Evolutionary conservation across 805 yeast species (phyloP).

Genomic region (Teunomyces cretensis): DNA sequence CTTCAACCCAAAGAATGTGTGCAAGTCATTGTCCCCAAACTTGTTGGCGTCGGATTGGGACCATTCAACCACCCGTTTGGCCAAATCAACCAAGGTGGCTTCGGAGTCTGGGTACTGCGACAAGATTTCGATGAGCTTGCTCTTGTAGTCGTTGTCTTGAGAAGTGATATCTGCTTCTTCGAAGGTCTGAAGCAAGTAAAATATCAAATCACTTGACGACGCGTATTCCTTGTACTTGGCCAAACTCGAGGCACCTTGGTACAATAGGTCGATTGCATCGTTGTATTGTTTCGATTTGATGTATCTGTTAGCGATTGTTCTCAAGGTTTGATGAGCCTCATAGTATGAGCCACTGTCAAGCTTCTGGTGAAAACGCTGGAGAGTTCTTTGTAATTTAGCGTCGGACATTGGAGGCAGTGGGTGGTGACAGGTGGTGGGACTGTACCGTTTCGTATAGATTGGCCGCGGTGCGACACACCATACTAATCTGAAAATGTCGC

Average conservation of each 20-base stretch:
- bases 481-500: not conserved
- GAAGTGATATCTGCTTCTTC: constrained; percentile 47
- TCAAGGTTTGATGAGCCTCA: constrained; percentile 93
- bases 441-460: not conserved
- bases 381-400: constrained; percentile 53
- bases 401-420: constrained; percentile 7
- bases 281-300: constrained; percentile 63
- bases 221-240: constrained; percentile 72
- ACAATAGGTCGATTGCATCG: constrained; percentile 73
- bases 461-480: not conserved
- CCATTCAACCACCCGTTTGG: constrained; percentile 70
- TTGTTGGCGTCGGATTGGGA: constrained; percentile 46
- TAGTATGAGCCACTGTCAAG: constrained; percentile 76
- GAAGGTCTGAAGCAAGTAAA: constrained; percentile 71
- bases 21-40: constrained; percentile 75
- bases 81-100: constrained; percentile 57
- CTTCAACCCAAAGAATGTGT: constrained; percentile 70
- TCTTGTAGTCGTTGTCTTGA: constrained; percentile 39
- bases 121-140: constrained; percentile 48
- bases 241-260: constrained; percentile 68
- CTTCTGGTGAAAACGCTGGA: constrained; percentile 65
- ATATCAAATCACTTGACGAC: constrained; percentile 74
- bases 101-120: constrained; percentile 44
- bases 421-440: not conserved
- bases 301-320: constrained; percentile 86